Evolutionary conservation across 768 basidiomycete genomes (phyloP), one percentile per base, ranked within the genome.

Genomic region (Podaxis sp.): DNA sequence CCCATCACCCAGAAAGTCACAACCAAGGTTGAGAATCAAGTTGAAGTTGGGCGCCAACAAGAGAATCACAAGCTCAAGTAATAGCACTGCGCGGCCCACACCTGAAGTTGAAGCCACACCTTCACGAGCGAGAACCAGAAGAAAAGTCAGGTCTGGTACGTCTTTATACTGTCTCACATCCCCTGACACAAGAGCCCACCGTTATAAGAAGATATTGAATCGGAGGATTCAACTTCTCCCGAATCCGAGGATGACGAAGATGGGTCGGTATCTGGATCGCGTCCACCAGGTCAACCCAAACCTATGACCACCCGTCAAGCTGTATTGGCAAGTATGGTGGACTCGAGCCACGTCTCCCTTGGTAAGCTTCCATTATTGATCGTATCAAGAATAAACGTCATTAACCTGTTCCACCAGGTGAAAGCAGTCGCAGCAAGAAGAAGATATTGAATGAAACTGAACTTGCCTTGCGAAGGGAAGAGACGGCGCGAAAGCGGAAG

Each of bases 401-500:
- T 33, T 33, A 11, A 46, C 7, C 55, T 50, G 51, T 58, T 8
- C 37, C 53, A 13, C 52, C 8, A 72, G 70, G 72, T 51, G 72
- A 73, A 56, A 70, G 69, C 4, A 69, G 71, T 1, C 68, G 74
- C 2, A 79, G 79, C 56, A 84, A 84, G 73, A 91, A 90, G 72
- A 87, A 88, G 68, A 81, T 84, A 7, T 76, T 90, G 6, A 91
- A 87, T 7, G 88, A 89, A 64, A 80, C 84, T 2, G 91, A 93
- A 72, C 77, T 92, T 3, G 90, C 90, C 0, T 76, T 92, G 2
- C 82, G 87, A 44, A 80, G 88, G 20, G 90, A 93, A 68, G 93
- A 95, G 71, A 91, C 88, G 0, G 90, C 91, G 0, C 78, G 92
- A 40, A 95, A 93, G 74, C 81, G 93, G 57, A 90, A 85, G 68